Percentiles rank a stretch among this genome's conserved stretches.
phyloP scores from a whole-genome alignment of 192 early-diverging fungal species.

The Anaeromyces robustus region DNA sequence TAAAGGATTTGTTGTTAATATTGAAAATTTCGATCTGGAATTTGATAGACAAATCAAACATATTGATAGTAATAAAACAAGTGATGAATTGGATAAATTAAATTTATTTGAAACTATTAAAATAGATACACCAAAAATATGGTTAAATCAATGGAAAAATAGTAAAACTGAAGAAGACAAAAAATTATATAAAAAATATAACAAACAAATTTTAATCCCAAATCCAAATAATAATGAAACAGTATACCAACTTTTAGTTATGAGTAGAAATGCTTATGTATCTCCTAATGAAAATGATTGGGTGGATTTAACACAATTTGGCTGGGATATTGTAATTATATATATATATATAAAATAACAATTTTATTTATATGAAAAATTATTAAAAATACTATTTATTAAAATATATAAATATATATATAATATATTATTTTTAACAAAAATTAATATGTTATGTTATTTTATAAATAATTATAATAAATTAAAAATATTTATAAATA shows the following conservation, averaged over 20 bases:
- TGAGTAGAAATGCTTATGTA: not conserved
- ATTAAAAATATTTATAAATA: no score
- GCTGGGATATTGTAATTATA: not conserved
- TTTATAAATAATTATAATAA: no score
- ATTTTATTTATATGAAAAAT: no score
- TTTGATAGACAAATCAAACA: not conserved
- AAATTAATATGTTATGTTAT: no score
- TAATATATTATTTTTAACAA: no score
- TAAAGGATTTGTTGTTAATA: not conserved
- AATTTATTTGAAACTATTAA: not conserved
- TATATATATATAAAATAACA: no score
- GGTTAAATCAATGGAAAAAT: not conserved
- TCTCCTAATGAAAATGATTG: not conserved
- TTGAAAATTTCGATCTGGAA: not conserved
- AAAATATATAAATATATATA: no score
- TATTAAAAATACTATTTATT: no score
- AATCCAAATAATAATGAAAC: not conserved
- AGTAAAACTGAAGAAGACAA: not conserved
- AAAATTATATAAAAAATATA: not conserved
- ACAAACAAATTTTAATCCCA: not conserved
- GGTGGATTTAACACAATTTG: not conserved
- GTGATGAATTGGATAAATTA: not conserved
- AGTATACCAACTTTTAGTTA: not conserved
- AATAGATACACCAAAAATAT: not conserved
- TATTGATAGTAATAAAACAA: not conserved